These are phyloP conservation scores for Athelia sp. DNA, from an alignment of 1,284 basidiomycete species.

Conservation along the genomic window DNA sequence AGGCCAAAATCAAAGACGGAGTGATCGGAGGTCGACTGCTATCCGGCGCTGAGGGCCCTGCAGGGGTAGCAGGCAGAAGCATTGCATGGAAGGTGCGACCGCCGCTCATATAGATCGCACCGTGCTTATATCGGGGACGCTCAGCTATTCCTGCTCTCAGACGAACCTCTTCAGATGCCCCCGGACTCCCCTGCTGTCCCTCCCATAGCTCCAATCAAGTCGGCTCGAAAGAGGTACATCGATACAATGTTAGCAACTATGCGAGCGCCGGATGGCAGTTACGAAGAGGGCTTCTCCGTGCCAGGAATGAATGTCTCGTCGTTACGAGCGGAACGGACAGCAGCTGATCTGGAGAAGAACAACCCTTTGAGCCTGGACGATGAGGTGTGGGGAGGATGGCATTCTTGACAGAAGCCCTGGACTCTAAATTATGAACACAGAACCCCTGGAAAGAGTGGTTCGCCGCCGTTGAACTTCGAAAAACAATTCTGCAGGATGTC, in stretches of 20 bases:
- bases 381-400: constrained; percentile 42
- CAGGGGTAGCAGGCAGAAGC: constrained; percentile 36
- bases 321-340: constrained; percentile 26
- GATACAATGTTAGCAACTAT: constrained; percentile 56
- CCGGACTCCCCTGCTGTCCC: constrained; percentile 37
- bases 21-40: constrained; percentile 37
- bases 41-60: constrained; percentile 15
- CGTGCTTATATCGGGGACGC: neutral
- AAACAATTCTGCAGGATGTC: constrained; percentile 87
- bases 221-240: constrained; percentile 47
- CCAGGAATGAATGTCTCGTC: constrained; percentile 42
- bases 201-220: constrained; percentile 41
- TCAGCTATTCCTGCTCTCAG: constrained; percentile 57
- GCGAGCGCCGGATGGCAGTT: constrained; percentile 75
- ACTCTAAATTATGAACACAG: constrained; percentile 28
- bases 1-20: constrained; percentile 36
- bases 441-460: constrained; percentile 96
- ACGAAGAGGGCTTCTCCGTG: constrained; percentile 58
- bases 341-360: constrained; percentile 59
- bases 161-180: constrained; percentile 52
- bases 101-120: neutral
- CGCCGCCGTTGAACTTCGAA: constrained; percentile 77
- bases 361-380: constrained; percentile 86
- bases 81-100: constrained; percentile 40
- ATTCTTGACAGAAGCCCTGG: constrained; percentile 2